These are phyloP conservation scores for Colletotrichum siamense DNA, from an alignment of 2,329 filamentous ascomycete genomes.

Conservation along the genomic window DNA sequence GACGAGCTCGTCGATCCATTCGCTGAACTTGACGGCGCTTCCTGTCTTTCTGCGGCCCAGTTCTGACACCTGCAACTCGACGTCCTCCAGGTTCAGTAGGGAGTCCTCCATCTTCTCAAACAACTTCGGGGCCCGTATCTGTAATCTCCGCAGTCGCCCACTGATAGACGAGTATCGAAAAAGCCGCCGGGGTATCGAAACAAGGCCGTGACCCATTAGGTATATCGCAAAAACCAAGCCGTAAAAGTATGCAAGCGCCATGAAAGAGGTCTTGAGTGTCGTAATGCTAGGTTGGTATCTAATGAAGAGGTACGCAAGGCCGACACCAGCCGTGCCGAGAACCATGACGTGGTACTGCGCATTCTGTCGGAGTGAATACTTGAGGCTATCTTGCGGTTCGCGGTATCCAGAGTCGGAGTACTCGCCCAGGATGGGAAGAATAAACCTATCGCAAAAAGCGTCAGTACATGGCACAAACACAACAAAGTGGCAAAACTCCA, in stretches of 20 bases:
- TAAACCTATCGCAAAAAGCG: slow-evolving; percentile 62
- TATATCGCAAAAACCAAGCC: slow-evolving; percentile 92
- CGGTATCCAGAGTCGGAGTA: slow-evolving; percentile 95
- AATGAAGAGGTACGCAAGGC: slow-evolving; percentile 83
- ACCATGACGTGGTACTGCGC: slow-evolving; percentile 87
- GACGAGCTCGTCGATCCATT: slow-evolving; percentile 95
- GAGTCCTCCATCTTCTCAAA: slow-evolving; percentile 91
- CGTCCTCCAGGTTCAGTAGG: slow-evolving; percentile 76
- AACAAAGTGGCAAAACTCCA: slow-evolving; percentile 24
- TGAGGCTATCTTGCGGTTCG: slow-evolving; percentile 78
- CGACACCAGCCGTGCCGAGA: slow-evolving; percentile 71
- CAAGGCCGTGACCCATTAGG: slow-evolving; percentile 95
- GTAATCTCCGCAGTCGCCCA: slow-evolving; percentile 74
- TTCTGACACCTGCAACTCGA: slow-evolving; percentile 82
- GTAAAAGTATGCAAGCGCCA: slow-evolving; percentile 96
- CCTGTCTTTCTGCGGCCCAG: slow-evolving; percentile 82
- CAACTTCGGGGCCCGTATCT: slow-evolving; percentile 78
- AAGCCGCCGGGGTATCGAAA: slow-evolving; percentile 84
- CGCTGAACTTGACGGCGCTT: slow-evolving; percentile 75
- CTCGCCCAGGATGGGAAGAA: slow-evolving; percentile 91
- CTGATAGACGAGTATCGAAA: slow-evolving; percentile 82
- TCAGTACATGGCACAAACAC: neutral
- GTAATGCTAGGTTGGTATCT: slow-evolving; percentile 75
- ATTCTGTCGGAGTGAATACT: slow-evolving; percentile 87
- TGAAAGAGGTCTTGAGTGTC: slow-evolving; percentile 82